Percentiles rank a stretch among this genome's conserved stretches.
These are phyloP conservation scores for Chalaropsis ovoidea DNA, from an alignment of 2,329 filamentous ascomycete species.

Conservation along the genomic window DNA sequence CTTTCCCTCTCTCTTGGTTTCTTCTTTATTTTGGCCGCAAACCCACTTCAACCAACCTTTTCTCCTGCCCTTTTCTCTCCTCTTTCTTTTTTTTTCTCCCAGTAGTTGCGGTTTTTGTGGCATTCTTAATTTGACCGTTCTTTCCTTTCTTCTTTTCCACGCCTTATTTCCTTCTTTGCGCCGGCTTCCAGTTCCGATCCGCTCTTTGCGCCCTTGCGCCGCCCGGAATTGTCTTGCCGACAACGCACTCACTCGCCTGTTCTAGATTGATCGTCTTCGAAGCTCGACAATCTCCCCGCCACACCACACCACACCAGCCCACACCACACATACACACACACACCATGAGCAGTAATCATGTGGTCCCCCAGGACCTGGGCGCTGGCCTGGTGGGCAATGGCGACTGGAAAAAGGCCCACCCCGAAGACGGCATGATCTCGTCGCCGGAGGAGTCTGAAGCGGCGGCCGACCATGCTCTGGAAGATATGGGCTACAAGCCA, in stretches of 20 bases:
- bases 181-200: neutral
- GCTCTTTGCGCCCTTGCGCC: constrained; percentile 9
- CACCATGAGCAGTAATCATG: neutral
- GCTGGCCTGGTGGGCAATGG: neutral
- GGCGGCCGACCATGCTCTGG: constrained; percentile 52
- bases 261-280: neutral
- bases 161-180: constrained; percentile 8
- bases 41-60: neutral
- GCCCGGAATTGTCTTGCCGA: neutral
- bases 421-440: constrained; percentile 27
- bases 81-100: neutral
- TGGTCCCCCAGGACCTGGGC: constrained; percentile 20
- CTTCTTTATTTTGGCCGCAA: constrained; percentile 9
- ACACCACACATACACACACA: neutral
- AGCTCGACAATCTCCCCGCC: neutral
- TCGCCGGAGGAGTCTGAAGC: constrained; percentile 31
- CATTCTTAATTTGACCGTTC: neutral
- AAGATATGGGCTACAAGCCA: constrained; percentile 55
- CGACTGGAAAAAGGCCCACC: constrained; percentile 14
- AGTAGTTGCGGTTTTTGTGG: neutral
- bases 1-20: neutral
- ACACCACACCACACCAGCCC: neutral
- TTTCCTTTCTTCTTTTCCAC: neutral
- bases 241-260: neutral
- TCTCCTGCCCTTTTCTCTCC: neutral